These are phyloP conservation scores for Canna indica DNA, from an alignment of 176 grass and related monocot species.

Conservation along the genomic window DNA sequence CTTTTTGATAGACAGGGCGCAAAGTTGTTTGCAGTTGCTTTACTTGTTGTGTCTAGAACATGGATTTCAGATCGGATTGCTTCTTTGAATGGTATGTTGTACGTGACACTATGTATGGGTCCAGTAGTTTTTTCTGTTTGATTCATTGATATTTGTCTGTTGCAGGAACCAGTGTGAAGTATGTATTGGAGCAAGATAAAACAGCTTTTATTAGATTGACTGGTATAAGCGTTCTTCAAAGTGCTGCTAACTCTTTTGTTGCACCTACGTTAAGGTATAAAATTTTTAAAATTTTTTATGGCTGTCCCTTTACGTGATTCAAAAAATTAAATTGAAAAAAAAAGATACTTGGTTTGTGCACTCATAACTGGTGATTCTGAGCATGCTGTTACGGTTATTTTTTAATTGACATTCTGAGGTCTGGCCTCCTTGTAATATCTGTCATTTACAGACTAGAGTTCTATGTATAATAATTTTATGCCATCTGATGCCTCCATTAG, in stretches of 20 bases:
- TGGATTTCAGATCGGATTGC: slow-evolving; percentile 97
- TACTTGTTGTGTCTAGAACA: too few relatives aligned
- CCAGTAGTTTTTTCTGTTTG: slow-evolving; percentile 25
- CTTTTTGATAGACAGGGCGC: slow-evolving; percentile 93
- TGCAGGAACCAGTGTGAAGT: too few relatives aligned
- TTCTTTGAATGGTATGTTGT: slow-evolving; percentile 87
- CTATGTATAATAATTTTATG: too few relatives aligned
- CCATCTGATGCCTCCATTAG: too few relatives aligned
- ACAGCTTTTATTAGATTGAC: slow-evolving; percentile 76
- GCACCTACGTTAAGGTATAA: slow-evolving; percentile 78
- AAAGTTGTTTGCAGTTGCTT: slow-evolving; percentile 73
- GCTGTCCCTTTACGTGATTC: too few relatives aligned
- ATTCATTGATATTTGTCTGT: slow-evolving; percentile 25
- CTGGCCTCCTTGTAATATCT: too few relatives aligned
- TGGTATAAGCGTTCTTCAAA: slow-evolving; percentile 93
- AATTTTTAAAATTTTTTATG: background rate
- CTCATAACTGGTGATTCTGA: too few relatives aligned
- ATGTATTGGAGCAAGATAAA: slow-evolving; percentile 93
- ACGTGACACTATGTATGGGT: slow-evolving; percentile 14
- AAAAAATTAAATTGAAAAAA: too few relatives aligned
- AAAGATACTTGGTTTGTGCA: too few relatives aligned
- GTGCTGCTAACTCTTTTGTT: slow-evolving; percentile 90
- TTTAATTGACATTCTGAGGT: too few relatives aligned
- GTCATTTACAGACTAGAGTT: too few relatives aligned
- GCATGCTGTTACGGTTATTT: too few relatives aligned